Evolutionary conservation across 768 basidiomycete species (phyloP), one percentile per base, ranked within the genome.

Genomic region (Auriscalpium vulgare): DNA sequence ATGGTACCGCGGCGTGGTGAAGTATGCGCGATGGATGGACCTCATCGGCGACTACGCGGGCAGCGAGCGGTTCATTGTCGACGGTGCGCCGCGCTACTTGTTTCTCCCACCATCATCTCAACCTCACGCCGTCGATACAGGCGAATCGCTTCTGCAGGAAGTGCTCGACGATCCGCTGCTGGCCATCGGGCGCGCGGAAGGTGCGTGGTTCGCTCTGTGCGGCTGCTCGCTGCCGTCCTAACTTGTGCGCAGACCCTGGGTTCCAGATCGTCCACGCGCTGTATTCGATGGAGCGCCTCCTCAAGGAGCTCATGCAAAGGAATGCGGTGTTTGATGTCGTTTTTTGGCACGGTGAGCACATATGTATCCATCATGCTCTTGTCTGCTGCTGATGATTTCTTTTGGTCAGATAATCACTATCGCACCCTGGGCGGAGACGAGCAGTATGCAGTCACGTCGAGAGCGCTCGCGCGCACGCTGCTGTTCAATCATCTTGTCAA

Each of bases 1-100:
- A 47, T 80, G 78, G 78, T 78, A 74, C 57, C 59, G 66, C 34
- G 45, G 50, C 11, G 65, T 67, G 29, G 69, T 67, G 63, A 68
- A 72, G 56, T 57, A 64, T 29, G 75, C 73, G 11, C 65, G 80
- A 55, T 80, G 78, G 81, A 86, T 87, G 84, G 85, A 87, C 65
- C 71, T 87, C 9, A 68, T 87, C 34, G 84, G 84, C 4, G 86
- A 85, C 63, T 87, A 85, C 65, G 85, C 82, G 19, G 86, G 86
- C 1, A 75, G 65, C 37, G 86, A 88, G 63, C 74, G 75, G 14
- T 88, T 88, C 62, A 62, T 86, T 43, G 71, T 88, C 56, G 84
- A 87, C 66, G 85, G 85, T 81, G 65, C 38, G 64, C 59, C 17
- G 44, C 10, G 51, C 48, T 44, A 37, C 46, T 17, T 19, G 23